phyloP scores from a whole-genome alignment of 768 basidiomycete genomes.

The Terana coerulea region DNA sequence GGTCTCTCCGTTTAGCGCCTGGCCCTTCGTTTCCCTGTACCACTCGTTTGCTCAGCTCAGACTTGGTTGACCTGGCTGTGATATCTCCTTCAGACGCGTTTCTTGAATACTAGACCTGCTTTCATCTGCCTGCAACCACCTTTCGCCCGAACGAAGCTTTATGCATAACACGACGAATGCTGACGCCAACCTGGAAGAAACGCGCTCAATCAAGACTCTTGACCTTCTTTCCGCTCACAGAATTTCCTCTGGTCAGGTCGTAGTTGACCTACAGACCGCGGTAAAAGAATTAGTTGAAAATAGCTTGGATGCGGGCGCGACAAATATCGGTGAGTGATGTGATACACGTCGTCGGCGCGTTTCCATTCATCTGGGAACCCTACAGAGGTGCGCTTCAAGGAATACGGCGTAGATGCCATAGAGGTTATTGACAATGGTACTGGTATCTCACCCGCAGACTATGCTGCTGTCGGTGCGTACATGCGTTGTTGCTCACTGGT shows the following conservation, averaged over 20 bases:
- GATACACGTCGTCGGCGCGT: no score
- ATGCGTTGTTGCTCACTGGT: background rate
- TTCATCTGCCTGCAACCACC: no score
- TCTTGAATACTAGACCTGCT: no score
- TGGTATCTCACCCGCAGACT: slow-evolving; percentile 77
- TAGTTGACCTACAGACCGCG: slow-evolving; percentile 88
- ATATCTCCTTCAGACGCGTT: no score
- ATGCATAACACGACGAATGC: no score
- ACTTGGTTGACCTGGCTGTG: no score
- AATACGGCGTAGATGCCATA: slow-evolving; percentile 76
- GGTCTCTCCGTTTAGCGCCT: no score
- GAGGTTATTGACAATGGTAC: slow-evolving; percentile 93
- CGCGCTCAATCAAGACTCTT: slow-evolving; percentile 50
- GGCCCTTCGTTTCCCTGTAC: no score
- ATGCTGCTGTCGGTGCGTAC: slow-evolving; percentile 71
- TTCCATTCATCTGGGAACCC: no score
- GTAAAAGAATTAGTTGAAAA: slow-evolving; percentile 98
- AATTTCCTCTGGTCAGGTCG: slow-evolving; percentile 93
- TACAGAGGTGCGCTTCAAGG: slow-evolving; percentile 85
- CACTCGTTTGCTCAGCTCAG: no score
- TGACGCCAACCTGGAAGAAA: no score
- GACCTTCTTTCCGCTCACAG: slow-evolving; percentile 77
- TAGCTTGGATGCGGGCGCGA: slow-evolving; percentile 89
- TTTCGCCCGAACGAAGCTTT: no score
- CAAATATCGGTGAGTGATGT: slow-evolving; percentile 67